Evolutionary conservation across 805 yeast species (phyloP).

Genomic region (Ogataea paradorogensis): DNA sequence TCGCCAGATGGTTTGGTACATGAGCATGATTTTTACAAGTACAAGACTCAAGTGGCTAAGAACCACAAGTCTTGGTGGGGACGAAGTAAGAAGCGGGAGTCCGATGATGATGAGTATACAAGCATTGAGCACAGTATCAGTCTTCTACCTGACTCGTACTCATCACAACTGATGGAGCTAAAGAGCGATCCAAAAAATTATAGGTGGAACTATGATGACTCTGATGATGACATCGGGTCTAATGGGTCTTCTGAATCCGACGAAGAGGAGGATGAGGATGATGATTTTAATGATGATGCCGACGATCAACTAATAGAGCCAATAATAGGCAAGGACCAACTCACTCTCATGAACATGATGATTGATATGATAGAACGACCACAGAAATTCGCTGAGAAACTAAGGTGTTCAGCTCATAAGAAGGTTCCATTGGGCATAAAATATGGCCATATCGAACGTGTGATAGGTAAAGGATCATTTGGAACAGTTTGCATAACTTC

Average conservation of each 20-base stretch:
- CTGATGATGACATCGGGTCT: constrained; percentile 24
- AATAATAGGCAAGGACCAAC: constrained; percentile 50
- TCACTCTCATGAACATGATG: constrained; percentile 45
- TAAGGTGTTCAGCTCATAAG: constrained; percentile 22
- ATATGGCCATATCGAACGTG: constrained; percentile 51
- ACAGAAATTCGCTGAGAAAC: constrained; percentile 32
- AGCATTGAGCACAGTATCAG: constrained; percentile 34
- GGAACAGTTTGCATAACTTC: constrained; percentile 45
- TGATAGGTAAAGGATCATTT: constrained; percentile 47
- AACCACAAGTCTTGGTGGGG: constrained; percentile 29
- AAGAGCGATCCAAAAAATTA: constrained; percentile 37
- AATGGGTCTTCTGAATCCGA: constrained; percentile 23
- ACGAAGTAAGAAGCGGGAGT: constrained; percentile 35
- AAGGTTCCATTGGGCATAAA: constrained; percentile 40
- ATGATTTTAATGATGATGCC: constrained; percentile 37
- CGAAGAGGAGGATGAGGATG: constrained; percentile 17
- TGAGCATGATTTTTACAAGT: constrained; percentile 35
- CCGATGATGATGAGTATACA: constrained; percentile 24
- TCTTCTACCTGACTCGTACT: constrained; percentile 36
- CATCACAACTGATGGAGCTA: constrained; percentile 33
- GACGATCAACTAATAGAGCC: constrained; percentile 41
- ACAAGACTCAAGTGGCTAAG: constrained; percentile 33
- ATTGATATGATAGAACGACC: constrained; percentile 46
- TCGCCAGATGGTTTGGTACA: constrained; percentile 32
- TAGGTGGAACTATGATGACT: constrained; percentile 39